Evolutionary conservation across 2,329 filamentous ascomycete genomes (phyloP).

Genomic region (Sordariomycetes sp.): DNA sequence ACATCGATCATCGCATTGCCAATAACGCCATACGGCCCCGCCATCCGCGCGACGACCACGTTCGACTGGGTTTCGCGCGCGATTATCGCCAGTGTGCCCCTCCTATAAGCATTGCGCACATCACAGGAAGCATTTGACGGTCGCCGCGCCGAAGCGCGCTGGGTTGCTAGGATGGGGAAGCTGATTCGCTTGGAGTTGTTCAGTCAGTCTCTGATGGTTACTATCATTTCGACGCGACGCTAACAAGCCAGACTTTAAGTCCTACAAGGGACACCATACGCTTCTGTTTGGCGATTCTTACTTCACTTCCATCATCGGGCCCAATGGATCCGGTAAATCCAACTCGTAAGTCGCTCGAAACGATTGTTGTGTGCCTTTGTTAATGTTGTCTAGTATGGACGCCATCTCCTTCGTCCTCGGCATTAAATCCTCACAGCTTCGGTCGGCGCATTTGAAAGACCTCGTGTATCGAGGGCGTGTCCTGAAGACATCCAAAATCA

Average conservation of each 20-base stretch:
- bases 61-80: too few relatives aligned
- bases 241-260: conserved; percentile 76
- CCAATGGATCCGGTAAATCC: conserved; percentile 98
- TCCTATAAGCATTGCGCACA: too few relatives aligned
- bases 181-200: conserved; percentile 89
- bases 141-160: background rate
- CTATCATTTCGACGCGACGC: conserved; percentile 3
- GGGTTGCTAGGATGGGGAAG: conserved; percentile 72
- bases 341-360: conserved; percentile 62
- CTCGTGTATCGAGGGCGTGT: conserved; percentile 94
- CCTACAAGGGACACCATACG: conserved; percentile 93
- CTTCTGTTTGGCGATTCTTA: conserved; percentile 95
- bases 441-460: conserved; percentile 87
- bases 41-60: too few relatives aligned
- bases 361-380: conserved; percentile 4
- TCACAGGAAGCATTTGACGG: too few relatives aligned
- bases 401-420: conserved; percentile 98
- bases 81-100: too few relatives aligned
- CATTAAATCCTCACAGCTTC: conserved; percentile 96
- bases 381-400: conserved; percentile 64
- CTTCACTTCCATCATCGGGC: conserved; percentile 98
- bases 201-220: conserved; percentile 47
- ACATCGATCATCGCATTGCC: too few relatives aligned
- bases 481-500: conserved; percentile 84
- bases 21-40: too few relatives aligned